A percentile compares a stretch with the other conserved stretches of the same genome.
Evolutionary conservation across 257 asterid genomes (phyloP).

Genomic region (Cynanchum wilfordii): DNA sequence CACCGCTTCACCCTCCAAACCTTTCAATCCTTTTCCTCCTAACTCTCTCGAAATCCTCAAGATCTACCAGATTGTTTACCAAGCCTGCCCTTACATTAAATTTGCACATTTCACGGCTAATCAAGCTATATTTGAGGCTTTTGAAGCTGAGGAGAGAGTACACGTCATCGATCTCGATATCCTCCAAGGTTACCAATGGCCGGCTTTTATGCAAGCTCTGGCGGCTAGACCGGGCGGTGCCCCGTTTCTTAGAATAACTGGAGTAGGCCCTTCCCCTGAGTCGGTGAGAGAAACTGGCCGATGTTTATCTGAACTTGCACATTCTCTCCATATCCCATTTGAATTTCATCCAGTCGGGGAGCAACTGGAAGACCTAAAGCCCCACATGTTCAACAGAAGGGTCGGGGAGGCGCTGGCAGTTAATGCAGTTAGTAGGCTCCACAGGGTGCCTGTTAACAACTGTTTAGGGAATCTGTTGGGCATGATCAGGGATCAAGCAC

Average conservation of each 20-base stretch:
- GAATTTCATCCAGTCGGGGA: slow-evolving; percentile 77
- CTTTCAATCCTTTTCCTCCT: slow-evolving; percentile 67
- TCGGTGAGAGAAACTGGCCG: slow-evolving; percentile 63
- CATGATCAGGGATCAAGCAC: slow-evolving; percentile 77
- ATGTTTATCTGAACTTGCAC: slow-evolving; percentile 60
- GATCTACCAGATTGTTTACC: slow-evolving; percentile 78
- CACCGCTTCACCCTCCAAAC: slow-evolving; percentile 30
- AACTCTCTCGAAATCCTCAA: slow-evolving; percentile 70
- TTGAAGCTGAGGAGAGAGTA: slow-evolving; percentile 63
- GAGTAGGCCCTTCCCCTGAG: slow-evolving; percentile 67
- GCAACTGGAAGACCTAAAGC: slow-evolving; percentile 62
- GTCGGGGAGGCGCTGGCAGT: slow-evolving; percentile 87
- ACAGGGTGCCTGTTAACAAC: slow-evolving; percentile 51
- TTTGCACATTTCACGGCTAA: slow-evolving; percentile 87
- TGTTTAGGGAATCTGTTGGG: slow-evolving; percentile 48
- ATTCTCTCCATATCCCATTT: slow-evolving; percentile 71
- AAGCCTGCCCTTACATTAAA: slow-evolving; percentile 82
- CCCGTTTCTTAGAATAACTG: slow-evolving; percentile 72
- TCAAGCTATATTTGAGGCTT: slow-evolving; percentile 83
- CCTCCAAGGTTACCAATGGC: slow-evolving; percentile 92
- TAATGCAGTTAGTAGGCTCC: slow-evolving; percentile 68
- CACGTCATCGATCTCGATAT: slow-evolving; percentile 83
- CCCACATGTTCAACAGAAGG: slow-evolving; percentile 72
- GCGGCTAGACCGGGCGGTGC: slow-evolving; percentile 85
- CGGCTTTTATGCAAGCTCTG: slow-evolving; percentile 86